Conservation (phyloP, 805 yeast species). For the Candida orba region DNA sequence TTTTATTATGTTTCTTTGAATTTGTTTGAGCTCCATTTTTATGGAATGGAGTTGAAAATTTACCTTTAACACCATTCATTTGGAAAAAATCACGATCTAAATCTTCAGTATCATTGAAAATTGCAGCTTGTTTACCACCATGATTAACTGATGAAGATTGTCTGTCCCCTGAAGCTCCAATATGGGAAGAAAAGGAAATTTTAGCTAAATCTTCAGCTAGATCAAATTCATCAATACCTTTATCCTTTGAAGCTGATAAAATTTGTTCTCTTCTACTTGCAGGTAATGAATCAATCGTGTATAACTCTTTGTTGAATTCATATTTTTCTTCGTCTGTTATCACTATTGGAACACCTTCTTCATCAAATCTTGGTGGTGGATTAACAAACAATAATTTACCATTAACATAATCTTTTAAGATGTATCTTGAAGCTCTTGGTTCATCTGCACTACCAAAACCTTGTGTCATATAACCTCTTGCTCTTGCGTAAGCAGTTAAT, state of each 20-base stretch:
- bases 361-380: slow-evolving; percentile 76
- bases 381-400: slow-evolving; percentile 80
- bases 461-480: slow-evolving; percentile 96
- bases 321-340: slow-evolving; percentile 44
- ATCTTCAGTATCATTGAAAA: slow-evolving; percentile 72
- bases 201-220: slow-evolving; percentile 61
- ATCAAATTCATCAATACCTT: slow-evolving; percentile 54
- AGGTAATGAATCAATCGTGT: slow-evolving; percentile 57
- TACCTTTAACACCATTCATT: slow-evolving; percentile 58
- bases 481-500: slow-evolving; percentile 86
- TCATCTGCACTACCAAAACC: slow-evolving; percentile 97
- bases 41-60: slow-evolving; percentile 69
- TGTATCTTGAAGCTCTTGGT: slow-evolving; percentile 86
- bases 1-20: slow-evolving; percentile 61
- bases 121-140: slow-evolving; percentile 80
- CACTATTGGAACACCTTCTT: slow-evolving; percentile 32
- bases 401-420: slow-evolving; percentile 89
- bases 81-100: slow-evolving; percentile 82
- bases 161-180: slow-evolving; percentile 41
- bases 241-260: slow-evolving; percentile 49
- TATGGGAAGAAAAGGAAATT: slow-evolving; percentile 75
- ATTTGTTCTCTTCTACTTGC: slow-evolving; percentile 70
- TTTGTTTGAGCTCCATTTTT: slow-evolving; percentile 22
- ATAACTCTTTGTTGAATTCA: slow-evolving; percentile 70
- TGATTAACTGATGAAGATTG: slow-evolving; percentile 51